These are phyloP conservation scores for Venturia oleaginea DNA, from an alignment of 2,329 filamentous ascomycete genomes.

Conservation along the genomic window DNA sequence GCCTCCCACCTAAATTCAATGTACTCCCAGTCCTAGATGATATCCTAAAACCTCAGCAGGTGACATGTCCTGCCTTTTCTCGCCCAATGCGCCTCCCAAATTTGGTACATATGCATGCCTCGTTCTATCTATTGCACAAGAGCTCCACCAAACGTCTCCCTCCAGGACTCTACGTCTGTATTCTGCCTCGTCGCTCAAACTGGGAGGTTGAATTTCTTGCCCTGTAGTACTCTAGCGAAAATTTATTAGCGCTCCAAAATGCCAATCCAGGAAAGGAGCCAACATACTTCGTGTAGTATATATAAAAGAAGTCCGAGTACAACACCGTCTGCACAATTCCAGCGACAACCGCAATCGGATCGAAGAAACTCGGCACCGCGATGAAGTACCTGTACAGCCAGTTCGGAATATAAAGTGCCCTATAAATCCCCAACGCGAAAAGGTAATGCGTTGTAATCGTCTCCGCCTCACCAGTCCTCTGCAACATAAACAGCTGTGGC, in stretches of 20 bases:
- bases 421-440: conserved; percentile 83
- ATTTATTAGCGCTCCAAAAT: no score
- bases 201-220: conserved; percentile 46
- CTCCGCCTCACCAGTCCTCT: conserved; percentile 94
- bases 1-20: neutral
- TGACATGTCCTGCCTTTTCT: neutral
- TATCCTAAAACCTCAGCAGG: neutral
- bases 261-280: no score
- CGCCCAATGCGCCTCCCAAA: neutral
- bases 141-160: neutral
- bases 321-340: conserved; percentile 88
- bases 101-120: conserved; percentile 1
- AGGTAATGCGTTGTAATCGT: conserved; percentile 99
- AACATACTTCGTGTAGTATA: conserved; percentile 89
- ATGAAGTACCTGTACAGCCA: conserved; percentile 88
- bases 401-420: conserved; percentile 95
- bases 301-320: conserved; percentile 99
- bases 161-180: neutral
- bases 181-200: conserved; percentile 26
- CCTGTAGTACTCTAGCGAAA: conserved; percentile 39
- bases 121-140: conserved; percentile 1
- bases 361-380: conserved; percentile 59
- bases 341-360: conserved; percentile 80
- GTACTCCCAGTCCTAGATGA: neutral
- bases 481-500: conserved; percentile 95